Percentiles rank a stretch among this genome's conserved stretches.
phyloP scores from a whole-genome alignment of 768 basidiomycete genomes.

The Trametes maxima region DNA sequence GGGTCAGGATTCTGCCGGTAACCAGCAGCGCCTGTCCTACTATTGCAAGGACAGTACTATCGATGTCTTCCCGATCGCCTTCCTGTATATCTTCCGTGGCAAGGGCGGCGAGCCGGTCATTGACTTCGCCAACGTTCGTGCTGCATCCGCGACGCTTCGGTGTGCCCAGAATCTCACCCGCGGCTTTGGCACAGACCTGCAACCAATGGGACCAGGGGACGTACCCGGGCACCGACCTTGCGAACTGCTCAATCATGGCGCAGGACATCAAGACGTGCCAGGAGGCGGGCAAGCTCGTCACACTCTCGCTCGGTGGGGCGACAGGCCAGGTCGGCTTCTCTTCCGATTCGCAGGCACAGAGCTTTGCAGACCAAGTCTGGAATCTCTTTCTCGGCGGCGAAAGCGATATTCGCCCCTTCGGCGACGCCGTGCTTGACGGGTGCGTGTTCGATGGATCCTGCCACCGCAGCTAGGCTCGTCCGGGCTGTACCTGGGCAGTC shows the following conservation, averaged over 20 bases:
- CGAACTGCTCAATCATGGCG: conserved; percentile 61
- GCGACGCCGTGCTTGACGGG: conserved; percentile 72
- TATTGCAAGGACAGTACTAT: conserved; percentile 51
- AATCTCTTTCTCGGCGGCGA: conserved; percentile 68
- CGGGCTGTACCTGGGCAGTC: background rate
- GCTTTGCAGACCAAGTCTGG: conserved; percentile 71
- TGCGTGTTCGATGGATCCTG: conserved; percentile 29
- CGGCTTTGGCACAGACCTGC: conserved; percentile 48
- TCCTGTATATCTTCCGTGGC: conserved; percentile 59
- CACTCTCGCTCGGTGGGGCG: conserved; percentile 44
- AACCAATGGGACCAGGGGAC: conserved; percentile 54
- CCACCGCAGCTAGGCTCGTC: background rate
- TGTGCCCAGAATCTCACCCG: background rate
- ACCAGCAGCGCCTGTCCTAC: conserved; percentile 12
- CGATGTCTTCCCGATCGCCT: conserved; percentile 61
- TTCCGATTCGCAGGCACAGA: conserved; percentile 55
- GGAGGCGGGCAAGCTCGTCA: conserved; percentile 40
- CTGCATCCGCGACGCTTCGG: background rate
- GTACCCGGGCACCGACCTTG: conserved; percentile 62
- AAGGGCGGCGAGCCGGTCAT: conserved; percentile 58
- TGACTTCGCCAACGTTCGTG: conserved; percentile 57
- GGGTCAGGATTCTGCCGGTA: conserved; percentile 60
- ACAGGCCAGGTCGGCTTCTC: conserved; percentile 63
- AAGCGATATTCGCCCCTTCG: conserved; percentile 69
- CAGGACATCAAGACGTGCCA: conserved; percentile 66